phyloP scores from a whole-genome alignment of 352 stramenopile species.

The Phytophthora ramorum region DNA sequence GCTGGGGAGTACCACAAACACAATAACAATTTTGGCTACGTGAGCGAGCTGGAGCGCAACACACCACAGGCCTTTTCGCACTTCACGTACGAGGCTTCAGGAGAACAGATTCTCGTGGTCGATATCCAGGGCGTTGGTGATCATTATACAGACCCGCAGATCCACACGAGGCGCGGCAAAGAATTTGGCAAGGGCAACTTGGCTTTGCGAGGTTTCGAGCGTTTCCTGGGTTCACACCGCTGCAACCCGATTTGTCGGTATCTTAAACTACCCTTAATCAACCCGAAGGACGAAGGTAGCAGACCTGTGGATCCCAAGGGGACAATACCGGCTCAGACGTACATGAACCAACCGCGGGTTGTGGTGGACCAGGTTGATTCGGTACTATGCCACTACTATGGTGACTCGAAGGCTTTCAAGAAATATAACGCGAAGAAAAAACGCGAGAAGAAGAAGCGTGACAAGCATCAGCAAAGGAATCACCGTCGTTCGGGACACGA shows the following conservation, averaged over 20 bases:
- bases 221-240: slow-evolving; percentile 76
- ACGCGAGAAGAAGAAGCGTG: slow-evolving; percentile 36
- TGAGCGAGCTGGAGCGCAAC: slow-evolving; percentile 82
- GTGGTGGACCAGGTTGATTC: slow-evolving; percentile 66
- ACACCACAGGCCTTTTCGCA: slow-evolving; percentile 92
- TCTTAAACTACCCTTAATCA: slow-evolving; percentile 74
- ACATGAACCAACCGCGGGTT: slow-evolving; percentile 71
- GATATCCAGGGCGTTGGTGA: slow-evolving; percentile 96
- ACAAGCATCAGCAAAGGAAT: slow-evolving; percentile 33
- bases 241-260: slow-evolving; percentile 88
- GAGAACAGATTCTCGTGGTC: slow-evolving; percentile 93
- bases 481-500: slow-evolving; percentile 9
- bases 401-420: slow-evolving; percentile 75
- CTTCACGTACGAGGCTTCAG: slow-evolving; percentile 92
- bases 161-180: slow-evolving; percentile 83
- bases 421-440: slow-evolving; percentile 64
- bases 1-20: slow-evolving; percentile 85
- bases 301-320: slow-evolving; percentile 52
- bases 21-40: slow-evolving; percentile 88
- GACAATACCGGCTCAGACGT: slow-evolving; percentile 72
- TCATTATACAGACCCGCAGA: slow-evolving; percentile 96
- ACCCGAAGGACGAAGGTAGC: slow-evolving; percentile 61
- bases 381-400: slow-evolving; percentile 78
- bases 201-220: slow-evolving; percentile 67
- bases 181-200: slow-evolving; percentile 89